These are phyloP conservation scores for Agroathelia rolfsii DNA, from an alignment of 1,284 basidiomycete species.

Conservation along the genomic window DNA sequence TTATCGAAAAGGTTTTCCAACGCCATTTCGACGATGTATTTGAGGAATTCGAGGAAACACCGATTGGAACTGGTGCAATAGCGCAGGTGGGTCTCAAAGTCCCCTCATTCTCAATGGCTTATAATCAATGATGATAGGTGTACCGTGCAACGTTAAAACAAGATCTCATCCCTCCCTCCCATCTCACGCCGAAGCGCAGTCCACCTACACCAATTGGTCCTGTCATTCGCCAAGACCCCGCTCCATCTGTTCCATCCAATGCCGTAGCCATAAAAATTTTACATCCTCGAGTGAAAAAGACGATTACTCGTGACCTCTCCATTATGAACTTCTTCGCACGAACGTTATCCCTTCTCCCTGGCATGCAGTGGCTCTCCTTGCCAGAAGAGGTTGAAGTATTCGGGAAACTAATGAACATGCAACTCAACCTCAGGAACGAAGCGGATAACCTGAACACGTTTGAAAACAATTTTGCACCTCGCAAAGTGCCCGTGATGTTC, in stretches of 20 bases:
- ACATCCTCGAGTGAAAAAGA: constrained; percentile 78
- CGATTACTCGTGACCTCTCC: constrained; percentile 79
- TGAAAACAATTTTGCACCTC: constrained; percentile 75
- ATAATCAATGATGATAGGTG: constrained; percentile 36
- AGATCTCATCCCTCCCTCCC: constrained; percentile 78
- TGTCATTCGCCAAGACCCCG: constrained; percentile 47
- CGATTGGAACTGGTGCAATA: constrained; percentile 97
- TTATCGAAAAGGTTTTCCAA: constrained; percentile 82
- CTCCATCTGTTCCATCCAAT: constrained; percentile 63
- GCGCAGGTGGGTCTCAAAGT: constrained; percentile 63
- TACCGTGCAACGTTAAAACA: constrained; percentile 81
- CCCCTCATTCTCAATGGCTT: neutral
- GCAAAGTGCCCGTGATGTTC: constrained; percentile 80
- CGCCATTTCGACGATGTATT: constrained; percentile 84
- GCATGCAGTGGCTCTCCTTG: constrained; percentile 94
- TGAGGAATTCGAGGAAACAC: constrained; percentile 77
- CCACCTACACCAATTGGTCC: constrained; percentile 41
- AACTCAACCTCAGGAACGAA: constrained; percentile 88
- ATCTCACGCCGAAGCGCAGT: constrained; percentile 55
- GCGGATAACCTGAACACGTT: constrained; percentile 83
- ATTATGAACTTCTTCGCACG: constrained; percentile 94
- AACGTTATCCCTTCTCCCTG: constrained; percentile 73
- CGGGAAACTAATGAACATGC: constrained; percentile 94
- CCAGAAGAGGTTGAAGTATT: constrained; percentile 95
- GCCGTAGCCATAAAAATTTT: constrained; percentile 94